phyloP scores from a whole-genome alignment of 2,329 filamentous ascomycete species.

The Acrocalymma vagum region DNA sequence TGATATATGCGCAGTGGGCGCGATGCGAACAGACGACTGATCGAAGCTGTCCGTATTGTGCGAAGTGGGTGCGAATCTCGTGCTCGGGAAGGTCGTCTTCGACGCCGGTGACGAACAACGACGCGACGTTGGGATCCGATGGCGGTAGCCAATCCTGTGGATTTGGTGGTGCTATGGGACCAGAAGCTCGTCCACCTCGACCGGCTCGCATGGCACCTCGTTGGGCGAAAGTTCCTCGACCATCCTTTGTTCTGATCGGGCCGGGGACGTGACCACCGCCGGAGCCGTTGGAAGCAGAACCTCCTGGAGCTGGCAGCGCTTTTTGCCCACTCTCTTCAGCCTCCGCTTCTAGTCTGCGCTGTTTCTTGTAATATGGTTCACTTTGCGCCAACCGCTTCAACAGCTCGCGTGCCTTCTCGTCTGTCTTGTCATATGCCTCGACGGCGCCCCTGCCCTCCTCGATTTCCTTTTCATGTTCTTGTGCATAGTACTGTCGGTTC shows the following conservation, averaged over 20 bases:
- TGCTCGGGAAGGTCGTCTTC: slow-evolving; percentile 96
- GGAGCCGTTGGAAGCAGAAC: no score
- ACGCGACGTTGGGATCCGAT: slow-evolving; percentile 84
- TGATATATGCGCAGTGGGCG: slow-evolving; percentile 96
- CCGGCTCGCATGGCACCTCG: slow-evolving; percentile 50
- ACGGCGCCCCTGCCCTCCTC: slow-evolving; percentile 83
- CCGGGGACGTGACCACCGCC: slow-evolving; percentile 61
- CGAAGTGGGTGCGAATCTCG: slow-evolving; percentile 90
- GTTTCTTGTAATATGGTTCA: slow-evolving; percentile 94
- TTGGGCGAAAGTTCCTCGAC: slow-evolving; percentile 44
- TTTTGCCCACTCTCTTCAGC: slow-evolving; percentile 51
- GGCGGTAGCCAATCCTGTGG: slow-evolving; percentile 89
- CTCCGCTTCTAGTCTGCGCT: slow-evolving; percentile 74
- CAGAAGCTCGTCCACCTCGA: slow-evolving; percentile 57
- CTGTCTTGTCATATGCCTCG: slow-evolving; percentile 95
- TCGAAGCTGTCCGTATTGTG: slow-evolving; percentile 86
- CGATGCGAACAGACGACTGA: slow-evolving; percentile 96
- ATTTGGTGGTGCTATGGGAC: slow-evolving; percentile 77
- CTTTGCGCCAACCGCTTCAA: slow-evolving; percentile 85
- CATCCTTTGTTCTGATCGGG: slow-evolving; percentile 79
- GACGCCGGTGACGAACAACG: slow-evolving; percentile 91
- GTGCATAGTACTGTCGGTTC: slow-evolving; percentile 96
- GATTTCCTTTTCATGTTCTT: slow-evolving; percentile 95
- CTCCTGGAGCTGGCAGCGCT: slow-evolving; percentile 51
- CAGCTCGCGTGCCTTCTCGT: slow-evolving; percentile 93